These are phyloP conservation scores for Xenoacremonium recifei DNA, from an alignment of 2,329 filamentous ascomycete species.

Conservation along the genomic window DNA sequence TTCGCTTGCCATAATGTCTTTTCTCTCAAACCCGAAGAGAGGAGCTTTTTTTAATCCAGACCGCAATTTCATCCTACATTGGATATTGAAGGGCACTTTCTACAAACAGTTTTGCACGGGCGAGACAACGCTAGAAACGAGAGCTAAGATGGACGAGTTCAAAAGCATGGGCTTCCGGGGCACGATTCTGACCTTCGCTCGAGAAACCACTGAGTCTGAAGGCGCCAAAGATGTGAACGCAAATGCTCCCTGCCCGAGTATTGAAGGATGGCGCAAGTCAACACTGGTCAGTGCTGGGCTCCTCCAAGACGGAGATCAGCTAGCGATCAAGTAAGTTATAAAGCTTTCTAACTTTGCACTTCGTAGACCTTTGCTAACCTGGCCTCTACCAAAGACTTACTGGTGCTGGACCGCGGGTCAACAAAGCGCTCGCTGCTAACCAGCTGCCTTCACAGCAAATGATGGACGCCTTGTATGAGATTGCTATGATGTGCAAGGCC, in stretches of 20 bases:
- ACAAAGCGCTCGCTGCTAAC: conserved; percentile 34
- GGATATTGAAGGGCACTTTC: conserved; percentile 49
- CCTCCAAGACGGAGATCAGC: conserved; percentile 32
- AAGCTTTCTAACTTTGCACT: not conserved
- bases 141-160: conserved; percentile 40
- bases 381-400: conserved; percentile 31
- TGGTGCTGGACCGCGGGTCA: conserved; percentile 40
- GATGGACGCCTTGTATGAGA: conserved; percentile 38
- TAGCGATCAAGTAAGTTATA: conserved; percentile 37
- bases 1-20: conserved; percentile 35
- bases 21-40: conserved; percentile 32
- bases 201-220: conserved; percentile 38
- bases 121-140: conserved; percentile 45
- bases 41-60: conserved; percentile 44
- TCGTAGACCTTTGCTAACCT: not conserved
- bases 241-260: too few relatives aligned
- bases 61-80: conserved; percentile 46
- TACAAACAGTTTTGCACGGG: conserved; percentile 58
- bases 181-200: conserved; percentile 56
- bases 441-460: conserved; percentile 39
- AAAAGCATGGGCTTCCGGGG: conserved; percentile 51
- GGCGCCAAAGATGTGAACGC: conserved; percentile 32
- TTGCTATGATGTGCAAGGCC: conserved; percentile 37
- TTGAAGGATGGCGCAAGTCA: conserved; percentile 36
- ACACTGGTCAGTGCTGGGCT: conserved; percentile 30